Evolutionary conservation across 805 yeast species (phyloP), one percentile per base, ranked within the genome.

Genomic region (Vanderwaltozyma yarrowii): DNA sequence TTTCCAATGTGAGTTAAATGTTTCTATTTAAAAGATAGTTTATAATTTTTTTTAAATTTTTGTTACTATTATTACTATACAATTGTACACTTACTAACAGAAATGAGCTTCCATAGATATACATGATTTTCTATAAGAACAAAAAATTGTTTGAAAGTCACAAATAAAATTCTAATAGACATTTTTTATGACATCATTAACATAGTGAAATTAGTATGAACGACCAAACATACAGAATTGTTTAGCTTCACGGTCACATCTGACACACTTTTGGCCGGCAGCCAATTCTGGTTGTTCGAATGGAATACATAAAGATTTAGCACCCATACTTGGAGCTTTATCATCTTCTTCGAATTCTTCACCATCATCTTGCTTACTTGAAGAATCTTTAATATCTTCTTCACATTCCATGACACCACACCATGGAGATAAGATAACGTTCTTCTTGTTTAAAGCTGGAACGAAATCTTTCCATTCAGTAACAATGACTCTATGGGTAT

Each of bases 311-410:
- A 92, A 73, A 16, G 95, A 82, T 71, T 92, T 92, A 49, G 99
- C 99, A 59, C 99, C 99, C 99, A 92, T 92, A 37, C 94, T 78
- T 60, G 99, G 99, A 18, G 98, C 86, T 63, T 84, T 82, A 58
- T 92, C 97, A 60, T 92, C 99, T 35, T 71, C 80, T 61, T 83
- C 95, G 50, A 77, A 85, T 49, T 83, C 94, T 45, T 81, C 89
- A 49, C 86, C 82, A 51, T 77, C 79, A 58, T 80, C 82, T 58
- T 79, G 76, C 64, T 72, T 78, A 31, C 76, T 71, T 31, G 94
- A 86, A 32, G 85, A 70, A 34, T 88, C 95, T 73, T 94, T 92
- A 65, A 92, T 94, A 51, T 83, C 89, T 51, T 92, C 98, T 67
- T 92, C 99, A 74, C 98, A 92, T 50, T 78, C 95, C 50, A 72